These are phyloP conservation scores for Fusarium graminum DNA, from an alignment of 2,329 filamentous ascomycete species.

Conservation along the genomic window DNA sequence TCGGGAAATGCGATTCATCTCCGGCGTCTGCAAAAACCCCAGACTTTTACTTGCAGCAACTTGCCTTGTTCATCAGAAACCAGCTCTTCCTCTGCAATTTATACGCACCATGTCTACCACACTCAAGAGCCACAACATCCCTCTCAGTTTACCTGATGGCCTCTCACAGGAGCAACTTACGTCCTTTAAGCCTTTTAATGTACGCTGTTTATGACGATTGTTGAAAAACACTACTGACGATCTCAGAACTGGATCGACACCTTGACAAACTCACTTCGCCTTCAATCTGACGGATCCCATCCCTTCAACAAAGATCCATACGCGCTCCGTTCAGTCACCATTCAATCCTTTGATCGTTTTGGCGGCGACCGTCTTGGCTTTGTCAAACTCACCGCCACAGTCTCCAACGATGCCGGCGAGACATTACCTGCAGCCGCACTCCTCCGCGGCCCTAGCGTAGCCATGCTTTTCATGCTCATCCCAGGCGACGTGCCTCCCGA, in stretches of 20 bases:
- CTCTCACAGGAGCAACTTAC: slow-evolving; percentile 61
- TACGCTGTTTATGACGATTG: slow-evolving; percentile 41
- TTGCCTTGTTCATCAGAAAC: slow-evolving; percentile 7
- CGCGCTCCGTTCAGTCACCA: slow-evolving; percentile 61
- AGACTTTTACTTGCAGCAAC: slow-evolving; percentile 9
- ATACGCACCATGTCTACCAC: slow-evolving; percentile 44
- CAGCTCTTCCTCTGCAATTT: neutral
- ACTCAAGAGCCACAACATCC: slow-evolving; percentile 51
- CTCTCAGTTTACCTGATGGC: slow-evolving; percentile 60
- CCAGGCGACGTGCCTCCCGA: slow-evolving; percentile 61
- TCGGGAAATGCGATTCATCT: slow-evolving; percentile 31
- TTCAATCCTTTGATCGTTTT: slow-evolving; percentile 69
- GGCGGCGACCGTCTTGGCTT: slow-evolving; percentile 65
- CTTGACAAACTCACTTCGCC: slow-evolving; percentile 60
- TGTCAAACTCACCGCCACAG: slow-evolving; percentile 64
- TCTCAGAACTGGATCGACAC: slow-evolving; percentile 63
- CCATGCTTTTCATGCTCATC: slow-evolving; percentile 68
- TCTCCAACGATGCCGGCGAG: slow-evolving; percentile 63
- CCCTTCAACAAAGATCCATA: slow-evolving; percentile 69
- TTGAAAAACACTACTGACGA: neutral
- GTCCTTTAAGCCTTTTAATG: slow-evolving; percentile 65
- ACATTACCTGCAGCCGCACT: slow-evolving; percentile 67
- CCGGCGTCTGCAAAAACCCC: slow-evolving; percentile 13
- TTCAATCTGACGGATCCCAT: slow-evolving; percentile 60
- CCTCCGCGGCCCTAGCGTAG: slow-evolving; percentile 71